Base-by-base conservation (phyloP, 139 green algal species). In the Asterochloris erici region DNA sequence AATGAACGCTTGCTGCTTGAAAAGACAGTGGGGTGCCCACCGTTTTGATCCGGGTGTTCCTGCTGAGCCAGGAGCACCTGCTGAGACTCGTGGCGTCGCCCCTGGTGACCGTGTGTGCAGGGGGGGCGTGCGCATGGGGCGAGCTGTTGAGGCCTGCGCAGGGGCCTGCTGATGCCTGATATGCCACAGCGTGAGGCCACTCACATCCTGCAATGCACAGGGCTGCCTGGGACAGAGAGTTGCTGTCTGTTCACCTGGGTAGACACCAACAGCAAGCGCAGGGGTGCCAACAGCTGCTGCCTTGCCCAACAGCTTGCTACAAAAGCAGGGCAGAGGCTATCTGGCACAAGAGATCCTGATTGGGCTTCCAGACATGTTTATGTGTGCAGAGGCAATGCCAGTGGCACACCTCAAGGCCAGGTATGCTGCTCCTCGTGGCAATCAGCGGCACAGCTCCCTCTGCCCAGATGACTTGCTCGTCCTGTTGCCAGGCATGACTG, bases 401-500 rank as follows among this genome's bases (percentile, higher is more conserved):
- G 38, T 68, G 47, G 47, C 9, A 19, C 68, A 70, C 14, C 12
- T 64, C 47, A 0, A 38, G n/a, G 62, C 60, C 78, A 26, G 78
- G 89, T 88, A 82, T 88, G 82, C 38, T 54, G 77, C 85, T 92
- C 84, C 89, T 90, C 0, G 92, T 95, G 27, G 86, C 86, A 28
- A 92, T 83, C n/a, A 83, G 90, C 6, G 92, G 90, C 26, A 90
- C 70, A 74, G 90, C 84, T 13, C 47, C 27, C 27, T 80, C 83
- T 19, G 87, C 85, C 91, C 92, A 95, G n/a, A 95, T 84, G 12
- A 96, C 80, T 0, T 68, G 54, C 84, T 95, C 91, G 24, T 81
- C 61, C n/a, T 85, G 85, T 12, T 84, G 81, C 73, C 84, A 90
- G 63, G 75, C 29, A 28, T 26, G 29, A 13, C 63, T 69, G 26